A percentile compares a stretch with the other conserved stretches of the same genome.
phyloP scores from a whole-genome alignment of 2,329 filamentous ascomycete genomes.

The Fusarium sp. region DNA sequence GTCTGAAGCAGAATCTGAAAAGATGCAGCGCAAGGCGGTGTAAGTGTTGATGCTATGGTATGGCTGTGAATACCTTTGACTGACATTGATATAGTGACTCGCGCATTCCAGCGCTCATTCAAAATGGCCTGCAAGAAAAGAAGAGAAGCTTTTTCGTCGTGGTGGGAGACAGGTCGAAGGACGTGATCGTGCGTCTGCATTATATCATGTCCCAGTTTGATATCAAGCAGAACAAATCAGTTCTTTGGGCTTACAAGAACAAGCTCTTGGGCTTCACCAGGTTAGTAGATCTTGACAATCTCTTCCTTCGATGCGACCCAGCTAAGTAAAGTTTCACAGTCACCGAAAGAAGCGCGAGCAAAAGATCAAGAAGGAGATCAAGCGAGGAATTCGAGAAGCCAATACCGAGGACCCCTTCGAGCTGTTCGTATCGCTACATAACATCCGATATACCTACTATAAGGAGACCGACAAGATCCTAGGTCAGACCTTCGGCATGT shows the following conservation, averaged over 20 bases:
- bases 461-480: slow-evolving; percentile 99
- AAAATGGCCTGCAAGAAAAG: slow-evolving; percentile 93
- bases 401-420: slow-evolving; percentile 97
- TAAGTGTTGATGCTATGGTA: slow-evolving; percentile 43
- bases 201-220: slow-evolving; percentile 92
- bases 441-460: slow-evolving; percentile 99
- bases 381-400: slow-evolving; percentile 89
- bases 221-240: slow-evolving; percentile 89
- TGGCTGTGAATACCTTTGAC: not conserved
- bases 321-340: slow-evolving; percentile 52
- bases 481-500: slow-evolving; percentile 98
- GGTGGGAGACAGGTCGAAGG: slow-evolving; percentile 90
- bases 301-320: slow-evolving; percentile 6
- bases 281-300: slow-evolving; percentile 46
- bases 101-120: slow-evolving; percentile 89
- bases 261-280: slow-evolving; percentile 93
- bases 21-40: slow-evolving; percentile 69
- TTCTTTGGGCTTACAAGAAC: slow-evolving; percentile 99
- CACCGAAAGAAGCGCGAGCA: slow-evolving; percentile 98
- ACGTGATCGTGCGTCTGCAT: slow-evolving; percentile 93
- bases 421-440: slow-evolving; percentile 93
- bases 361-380: slow-evolving; percentile 99
- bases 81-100: slow-evolving; percentile 69
- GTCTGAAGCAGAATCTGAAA: slow-evolving; percentile 42
- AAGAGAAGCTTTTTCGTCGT: slow-evolving; percentile 98